Conservation (phyloP, 306 rosid genomes). For the Myrica gale region DNA sequence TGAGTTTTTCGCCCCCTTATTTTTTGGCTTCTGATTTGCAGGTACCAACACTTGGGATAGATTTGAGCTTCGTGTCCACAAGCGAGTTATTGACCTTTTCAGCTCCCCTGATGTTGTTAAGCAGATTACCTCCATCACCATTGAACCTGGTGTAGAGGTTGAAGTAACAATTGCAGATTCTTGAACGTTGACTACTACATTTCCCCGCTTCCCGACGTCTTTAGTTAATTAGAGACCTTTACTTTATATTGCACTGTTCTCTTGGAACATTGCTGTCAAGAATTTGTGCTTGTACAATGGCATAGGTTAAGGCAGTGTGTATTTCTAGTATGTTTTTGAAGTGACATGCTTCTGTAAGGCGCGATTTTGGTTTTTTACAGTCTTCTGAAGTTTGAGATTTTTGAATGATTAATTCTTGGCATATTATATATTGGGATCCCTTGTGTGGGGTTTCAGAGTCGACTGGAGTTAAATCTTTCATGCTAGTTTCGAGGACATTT, state of each 20-base stretch:
- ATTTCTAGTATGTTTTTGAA: not conserved
- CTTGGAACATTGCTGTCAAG: not conserved
- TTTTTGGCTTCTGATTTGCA: conserved; percentile 3
- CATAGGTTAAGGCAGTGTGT: not conserved
- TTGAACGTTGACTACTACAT: conserved; percentile 7
- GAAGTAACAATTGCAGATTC: conserved; percentile 93
- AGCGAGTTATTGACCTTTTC: conserved; percentile 85
- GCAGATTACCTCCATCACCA: conserved; percentile 91
- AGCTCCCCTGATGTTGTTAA: conserved; percentile 93
- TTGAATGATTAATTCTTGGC: conserved; percentile 1
- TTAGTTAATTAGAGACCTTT: conserved; percentile 18
- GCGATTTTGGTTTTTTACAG: conserved; percentile 8
- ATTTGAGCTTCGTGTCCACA: conserved; percentile 88
- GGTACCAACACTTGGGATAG: conserved; percentile 97
- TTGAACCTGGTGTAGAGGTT: conserved; percentile 93
- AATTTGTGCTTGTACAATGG: not conserved
- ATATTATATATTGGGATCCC: not conserved
- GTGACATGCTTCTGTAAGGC: not conserved
- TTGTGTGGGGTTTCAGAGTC: too few relatives aligned
- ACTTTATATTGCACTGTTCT: not conserved
- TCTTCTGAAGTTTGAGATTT: conserved; percentile 1
- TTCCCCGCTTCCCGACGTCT: not conserved
- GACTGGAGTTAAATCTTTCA: too few relatives aligned
- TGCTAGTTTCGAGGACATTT: too few relatives aligned
- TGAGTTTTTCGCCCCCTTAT: not conserved